Evolutionary conservation across 1,284 basidiomycete genomes (phyloP).

Genomic region (Ustilago xerochloae): DNA sequence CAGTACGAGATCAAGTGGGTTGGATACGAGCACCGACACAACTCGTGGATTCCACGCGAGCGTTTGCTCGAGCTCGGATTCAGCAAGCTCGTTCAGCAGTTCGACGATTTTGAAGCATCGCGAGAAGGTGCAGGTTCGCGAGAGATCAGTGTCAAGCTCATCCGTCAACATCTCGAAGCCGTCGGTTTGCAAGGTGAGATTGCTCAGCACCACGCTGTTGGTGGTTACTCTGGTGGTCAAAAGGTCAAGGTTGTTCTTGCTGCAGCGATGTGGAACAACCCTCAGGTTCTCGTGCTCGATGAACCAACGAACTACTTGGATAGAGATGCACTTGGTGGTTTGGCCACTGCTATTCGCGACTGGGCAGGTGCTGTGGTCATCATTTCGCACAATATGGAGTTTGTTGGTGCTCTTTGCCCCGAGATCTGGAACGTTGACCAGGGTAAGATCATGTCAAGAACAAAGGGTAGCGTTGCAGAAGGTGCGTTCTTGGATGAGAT

Average conservation of each 20-base stretch:
- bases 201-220: slow-evolving; percentile 66
- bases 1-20: slow-evolving; percentile 98
- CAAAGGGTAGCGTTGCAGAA: slow-evolving; percentile 84
- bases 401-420: slow-evolving; percentile 66
- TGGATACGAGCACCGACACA: slow-evolving; percentile 90
- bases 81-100: slow-evolving; percentile 89
- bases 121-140: slow-evolving; percentile 77
- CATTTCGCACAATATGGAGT: slow-evolving; percentile 85
- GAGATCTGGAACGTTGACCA: slow-evolving; percentile 77
- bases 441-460: slow-evolving; percentile 85
- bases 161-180: slow-evolving; percentile 70
- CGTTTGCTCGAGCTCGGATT: slow-evolving; percentile 89
- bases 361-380: slow-evolving; percentile 97
- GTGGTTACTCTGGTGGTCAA: slow-evolving; percentile 73
- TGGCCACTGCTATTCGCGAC: slow-evolving; percentile 94
- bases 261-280: slow-evolving; percentile 68
- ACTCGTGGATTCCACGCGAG: slow-evolving; percentile 93
- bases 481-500: slow-evolving; percentile 74
- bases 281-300: slow-evolving; percentile 64
- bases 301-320: slow-evolving; percentile 90
- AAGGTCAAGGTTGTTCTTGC: slow-evolving; percentile 85
- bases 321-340: slow-evolving; percentile 80
- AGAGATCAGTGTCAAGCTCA: slow-evolving; percentile 71
- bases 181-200: slow-evolving; percentile 85
- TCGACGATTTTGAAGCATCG: slow-evolving; percentile 93